Evolutionary conservation across 345 rosid genomes (phyloP), one percentile per base, ranked within the genome.

Genomic region (Hypericum androsaemum): DNA sequence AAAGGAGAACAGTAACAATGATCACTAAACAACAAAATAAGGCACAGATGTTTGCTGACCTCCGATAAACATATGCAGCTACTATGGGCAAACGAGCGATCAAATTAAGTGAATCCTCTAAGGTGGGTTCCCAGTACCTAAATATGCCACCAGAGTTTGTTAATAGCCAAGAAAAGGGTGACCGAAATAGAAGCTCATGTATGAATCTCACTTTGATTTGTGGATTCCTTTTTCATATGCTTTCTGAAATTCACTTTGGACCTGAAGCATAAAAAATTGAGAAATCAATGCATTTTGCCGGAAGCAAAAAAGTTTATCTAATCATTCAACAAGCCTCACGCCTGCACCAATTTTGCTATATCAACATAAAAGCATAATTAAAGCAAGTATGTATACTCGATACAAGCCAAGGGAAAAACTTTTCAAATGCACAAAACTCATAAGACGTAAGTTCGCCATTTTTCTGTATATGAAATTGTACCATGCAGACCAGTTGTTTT

Each of bases 41-140:
- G 32, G 32, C 32, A 22, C 32, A 54, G 37, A 53, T 50, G 38
- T 36, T 41, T 39, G 66, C 86, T 75, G 53, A 88, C 98, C 98
- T 88, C 46, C 80, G 71, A 65, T 88, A 92, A 52, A 92, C 82
- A 74, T 92, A 88, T 15, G 97, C 62, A 72, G 98, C 98, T 37
- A 88, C 86, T 28, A 76, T 47, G 28, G 95, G 97, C 39, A 92
- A 63, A 51, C 94, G 95, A 61, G 98, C 97, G 71, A 88, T 92
- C 77, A 92, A 68, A 77, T 67, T 83, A 51, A 92, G 86, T 66
- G 86, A 77, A 57, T 92, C 97, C 72, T 92, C 95, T 54, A 74
- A 92, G 40, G 98, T 81, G 50, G 95, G 88, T 70, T 92, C 98
- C 98, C 98, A 92, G 67, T 81, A 92, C 79, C 98, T 92, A 61